Conservation (phyloP, 1,284 basidiomycete species). For the Trichosporon coremiiforme region DNA sequence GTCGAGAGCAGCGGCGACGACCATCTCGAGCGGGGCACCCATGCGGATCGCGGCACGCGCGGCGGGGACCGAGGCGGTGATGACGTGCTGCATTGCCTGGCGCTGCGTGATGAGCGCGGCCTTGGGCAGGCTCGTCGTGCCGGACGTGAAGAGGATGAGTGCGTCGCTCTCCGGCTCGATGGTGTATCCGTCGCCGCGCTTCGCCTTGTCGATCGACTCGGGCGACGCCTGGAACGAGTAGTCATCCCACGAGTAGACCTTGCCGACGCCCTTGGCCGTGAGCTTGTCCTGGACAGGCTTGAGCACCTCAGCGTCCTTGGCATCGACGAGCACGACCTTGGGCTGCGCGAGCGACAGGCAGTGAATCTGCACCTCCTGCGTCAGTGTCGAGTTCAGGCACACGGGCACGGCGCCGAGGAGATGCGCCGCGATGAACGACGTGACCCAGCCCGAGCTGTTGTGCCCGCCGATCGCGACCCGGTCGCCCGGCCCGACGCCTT, state of each 20-base stretch:
- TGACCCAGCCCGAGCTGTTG: slow-evolving; percentile 40
- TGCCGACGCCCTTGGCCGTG: slow-evolving; percentile 12
- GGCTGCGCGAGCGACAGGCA: slow-evolving; percentile 42
- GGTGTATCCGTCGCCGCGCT: slow-evolving; percentile 22
- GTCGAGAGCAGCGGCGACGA: slow-evolving; percentile 5
- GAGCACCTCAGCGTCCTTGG: slow-evolving; percentile 37
- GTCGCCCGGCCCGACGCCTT: slow-evolving; percentile 39
- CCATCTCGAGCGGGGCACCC: background rate
- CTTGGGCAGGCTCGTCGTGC: slow-evolving; percentile 47
- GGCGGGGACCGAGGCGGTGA: slow-evolving; percentile 23
- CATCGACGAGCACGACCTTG: slow-evolving; percentile 43
- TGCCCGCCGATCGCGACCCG: slow-evolving; percentile 43
- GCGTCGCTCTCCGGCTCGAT: slow-evolving; percentile 46
- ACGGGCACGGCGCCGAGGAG: slow-evolving; percentile 48
- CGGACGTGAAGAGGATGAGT: slow-evolving; percentile 48
- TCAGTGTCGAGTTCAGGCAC: slow-evolving; percentile 49
- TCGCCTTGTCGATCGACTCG: background rate
- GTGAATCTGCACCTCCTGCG: slow-evolving; percentile 35
- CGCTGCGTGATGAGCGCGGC: slow-evolving; percentile 48
- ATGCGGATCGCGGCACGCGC: background rate
- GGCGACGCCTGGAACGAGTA: background rate
- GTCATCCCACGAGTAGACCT: slow-evolving; percentile 22
- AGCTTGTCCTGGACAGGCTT: slow-evolving; percentile 24
- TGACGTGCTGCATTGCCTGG: slow-evolving; percentile 41
- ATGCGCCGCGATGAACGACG: slow-evolving; percentile 40